A percentile compares a stretch with the other conserved stretches of the same genome.
Conservation (phyloP, 2,329 filamentous ascomycete genomes). For the Aureobasidium lini region DNA sequence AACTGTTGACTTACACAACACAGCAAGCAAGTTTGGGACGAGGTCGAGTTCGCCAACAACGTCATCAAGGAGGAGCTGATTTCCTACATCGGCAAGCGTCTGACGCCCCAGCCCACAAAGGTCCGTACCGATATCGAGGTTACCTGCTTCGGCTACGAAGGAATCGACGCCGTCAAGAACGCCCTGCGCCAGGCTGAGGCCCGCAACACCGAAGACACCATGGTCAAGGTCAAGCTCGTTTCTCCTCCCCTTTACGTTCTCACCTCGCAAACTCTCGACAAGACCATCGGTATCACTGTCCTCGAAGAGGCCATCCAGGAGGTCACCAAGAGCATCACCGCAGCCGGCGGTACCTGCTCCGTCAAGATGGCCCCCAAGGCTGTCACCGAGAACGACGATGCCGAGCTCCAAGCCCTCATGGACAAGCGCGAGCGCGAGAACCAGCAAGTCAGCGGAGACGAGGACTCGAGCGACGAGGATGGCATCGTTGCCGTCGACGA, state of each 20-base stretch:
- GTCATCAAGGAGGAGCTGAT: conserved; percentile 82
- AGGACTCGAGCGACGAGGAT: conserved; percentile 92
- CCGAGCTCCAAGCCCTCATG: conserved; percentile 94
- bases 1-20: background rate
- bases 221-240: conserved; percentile 98
- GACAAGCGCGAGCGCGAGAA: conserved; percentile 98
- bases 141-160: conserved; percentile 84
- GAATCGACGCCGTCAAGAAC: conserved; percentile 95
- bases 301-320: conserved; percentile 86
- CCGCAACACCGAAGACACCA: conserved; percentile 82
- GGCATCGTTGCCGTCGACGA: conserved; percentile 53
- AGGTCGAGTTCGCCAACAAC: conserved; percentile 80
- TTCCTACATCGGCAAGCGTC: conserved; percentile 91
- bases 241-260: conserved; percentile 94
- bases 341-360: conserved; percentile 67
- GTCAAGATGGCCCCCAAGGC: conserved; percentile 99
- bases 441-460: conserved; percentile 93
- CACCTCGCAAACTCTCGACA: conserved; percentile 92
- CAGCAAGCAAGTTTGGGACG: conserved; percentile 93
- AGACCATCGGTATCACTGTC: conserved; percentile 72
- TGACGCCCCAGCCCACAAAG: conserved; percentile 98
- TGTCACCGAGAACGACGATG: conserved; percentile 96
- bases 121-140: conserved; percentile 97
- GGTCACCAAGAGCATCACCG: conserved; percentile 72
- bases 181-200: conserved; percentile 87